Evolutionary conservation across 371 early-diverging fungal species (phyloP).

Genomic region (Mortierella sp.): DNA sequence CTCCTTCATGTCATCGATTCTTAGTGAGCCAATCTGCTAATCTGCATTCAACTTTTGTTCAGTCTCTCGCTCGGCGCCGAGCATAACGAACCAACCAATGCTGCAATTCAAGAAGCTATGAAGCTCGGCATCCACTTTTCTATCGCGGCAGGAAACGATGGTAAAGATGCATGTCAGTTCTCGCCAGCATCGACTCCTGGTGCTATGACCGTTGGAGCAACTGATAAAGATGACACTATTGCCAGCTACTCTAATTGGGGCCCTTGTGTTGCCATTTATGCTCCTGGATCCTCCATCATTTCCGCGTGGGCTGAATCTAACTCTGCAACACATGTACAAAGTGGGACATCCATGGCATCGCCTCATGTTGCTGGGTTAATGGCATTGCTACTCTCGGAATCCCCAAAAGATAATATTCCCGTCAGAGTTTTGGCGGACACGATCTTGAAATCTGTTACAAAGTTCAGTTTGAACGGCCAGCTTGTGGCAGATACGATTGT

Average conservation of each 20-base stretch:
- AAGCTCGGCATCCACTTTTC: slow-evolving; percentile 67
- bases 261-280: slow-evolving; percentile 73
- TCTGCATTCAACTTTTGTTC: background rate
- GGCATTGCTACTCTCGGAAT: slow-evolving; percentile 46
- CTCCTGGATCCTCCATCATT: slow-evolving; percentile 85
- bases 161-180: slow-evolving; percentile 84
- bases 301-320: slow-evolving; percentile 70
- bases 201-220: slow-evolving; percentile 93
- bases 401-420: slow-evolving; percentile 27
- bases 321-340: slow-evolving; percentile 61
- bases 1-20: too few relatives aligned
- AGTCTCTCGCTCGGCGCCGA: slow-evolving; percentile 71
- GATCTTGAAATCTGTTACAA: slow-evolving; percentile 33
- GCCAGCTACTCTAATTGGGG: slow-evolving; percentile 86
- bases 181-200: slow-evolving; percentile 87
- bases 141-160: slow-evolving; percentile 73
- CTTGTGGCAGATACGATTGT: slow-evolving; percentile 14
- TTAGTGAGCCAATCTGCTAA: too few relatives aligned
- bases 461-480: slow-evolving; percentile 28
- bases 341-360: slow-evolving; percentile 90
- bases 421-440: slow-evolving; percentile 9
- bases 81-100: slow-evolving; percentile 69
- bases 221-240: slow-evolving; percentile 76
- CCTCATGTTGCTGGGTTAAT: slow-evolving; percentile 71
- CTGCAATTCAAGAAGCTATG: slow-evolving; percentile 67